Base-by-base conservation (phyloP, 768 basidiomycete species). In the Agrocybe praecox region DNA sequence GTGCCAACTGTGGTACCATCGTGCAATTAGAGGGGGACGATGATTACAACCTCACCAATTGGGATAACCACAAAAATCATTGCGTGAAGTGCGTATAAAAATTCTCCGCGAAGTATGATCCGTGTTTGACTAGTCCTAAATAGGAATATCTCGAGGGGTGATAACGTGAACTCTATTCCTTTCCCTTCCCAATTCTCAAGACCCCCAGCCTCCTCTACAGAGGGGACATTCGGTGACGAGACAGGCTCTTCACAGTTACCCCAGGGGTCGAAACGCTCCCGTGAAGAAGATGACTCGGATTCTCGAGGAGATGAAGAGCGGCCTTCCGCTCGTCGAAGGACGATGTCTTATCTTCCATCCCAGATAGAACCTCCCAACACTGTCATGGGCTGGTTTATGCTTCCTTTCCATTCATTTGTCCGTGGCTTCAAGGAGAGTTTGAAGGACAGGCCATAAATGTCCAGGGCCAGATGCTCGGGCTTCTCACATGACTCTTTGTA, bases 401-500 rank as follows among this genome's bases (percentile, higher is more conserved):
- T 82, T 40, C 87, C 88, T 6, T 75, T 88, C 69, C 79, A 81
- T 65, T 82, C 83, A 6, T 88, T 90, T 66, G 75, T 85, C 53
- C 80, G 82, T 59, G 88, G 87, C 18, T 88, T 90, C 72, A 81
- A 81, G 61, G 86, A 88, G 70, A 83, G 84, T 64, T 69, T 87
- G 60, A 71, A 62, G 59, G 68, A 67, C 56, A 55, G 49, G 49
- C 51, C 63, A 49, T 67, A 44, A 68, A 61, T 40, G 36, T 40
- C 29, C 49, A 32, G 46, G 55, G 48, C 33, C 53, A 53, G 44
- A 56, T 22, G 24, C 22, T 46, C 45, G 46, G 53, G 49, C 44
- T 47, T 29, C 22, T 42, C 57, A 56, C 52, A n/a, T 58, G 57
- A 53, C 53, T 55, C 36, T 58, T 47, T 58, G 57, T 55, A 49